Evolutionary conservation across 805 yeast species (phyloP), one percentile per base, ranked within the genome.

Genomic region (Maudiozyma serrabonitensis): DNA sequence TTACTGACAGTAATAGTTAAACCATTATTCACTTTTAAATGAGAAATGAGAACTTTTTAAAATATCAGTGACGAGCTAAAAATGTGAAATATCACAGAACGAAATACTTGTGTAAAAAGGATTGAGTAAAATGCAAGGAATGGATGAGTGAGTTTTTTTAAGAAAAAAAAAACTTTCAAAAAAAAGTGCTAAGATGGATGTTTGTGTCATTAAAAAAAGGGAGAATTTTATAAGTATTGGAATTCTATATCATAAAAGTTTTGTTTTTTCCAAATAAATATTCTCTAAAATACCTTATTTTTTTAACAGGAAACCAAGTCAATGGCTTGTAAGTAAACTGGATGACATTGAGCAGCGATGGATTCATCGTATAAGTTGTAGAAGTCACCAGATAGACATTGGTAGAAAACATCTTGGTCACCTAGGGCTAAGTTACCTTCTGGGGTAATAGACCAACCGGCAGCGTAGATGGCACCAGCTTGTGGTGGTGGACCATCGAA

Each of bases 401-500:
- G 84, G 77, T 78, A 84, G 75, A 84, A 84, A 49, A 74, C 73
- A 51, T 79, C 79, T 44, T 69, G 63, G 58, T 71, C 68, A 69
- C 88, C 89, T 52, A 83, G 68, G 35, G 87, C 87, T 62, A 83
- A 75, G 73, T 69, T 63, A 69, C 78, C 79, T 23, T 75, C 81
- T 54, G 75, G 76, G 50, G 73, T 68, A 54, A 72, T 60, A 42
- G 74, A 66, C 87, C 87, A 81, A 56, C 87, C 86, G 52, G 78
- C 81, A 59, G 87, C 85, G 65, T 77, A 79, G 64, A 80, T 75
- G 52, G 86, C 75, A 68, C 86, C 87, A 35, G 84, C 87, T 74
- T 84, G 91, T 63, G 90, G 89, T 71, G 87, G 85, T 54, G 89
- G 88, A 65, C 90, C 90, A 68, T 84, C 90, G 63, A 84, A 84